Evolutionary conservation across 352 stramenopile species (phyloP).

Genomic region (Hyaloperonospora brassicae): DNA sequence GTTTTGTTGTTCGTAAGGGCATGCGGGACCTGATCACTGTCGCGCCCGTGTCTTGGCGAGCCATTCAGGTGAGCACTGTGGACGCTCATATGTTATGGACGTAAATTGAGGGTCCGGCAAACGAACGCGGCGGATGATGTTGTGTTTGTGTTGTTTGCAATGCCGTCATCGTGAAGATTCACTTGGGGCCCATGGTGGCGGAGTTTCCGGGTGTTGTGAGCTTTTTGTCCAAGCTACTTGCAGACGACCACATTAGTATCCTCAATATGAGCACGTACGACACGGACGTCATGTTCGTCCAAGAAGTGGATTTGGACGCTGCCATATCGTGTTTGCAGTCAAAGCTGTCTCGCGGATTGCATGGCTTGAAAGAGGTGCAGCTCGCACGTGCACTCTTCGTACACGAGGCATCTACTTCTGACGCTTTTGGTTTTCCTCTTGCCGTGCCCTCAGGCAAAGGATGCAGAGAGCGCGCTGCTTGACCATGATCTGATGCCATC

Average conservation of each 20-base stretch:
- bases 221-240: slow-evolving; percentile 78
- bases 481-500: slow-evolving; percentile 19
- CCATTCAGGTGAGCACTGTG: slow-evolving; percentile 46
- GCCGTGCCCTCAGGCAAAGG: slow-evolving; percentile 33
- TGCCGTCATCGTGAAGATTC: slow-evolving; percentile 40
- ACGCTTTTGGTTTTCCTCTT: too few relatives aligned
- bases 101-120: too few relatives aligned
- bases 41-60: slow-evolving; percentile 66
- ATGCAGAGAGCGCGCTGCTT: slow-evolving; percentile 37
- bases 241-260: slow-evolving; percentile 81
- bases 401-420: too few relatives aligned
- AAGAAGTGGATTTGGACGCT: slow-evolving; percentile 55
- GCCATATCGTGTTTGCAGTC: slow-evolving; percentile 66
- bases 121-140: too few relatives aligned
- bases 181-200: slow-evolving; percentile 77
- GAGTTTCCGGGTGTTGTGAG: slow-evolving; percentile 81
- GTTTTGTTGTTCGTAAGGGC: slow-evolving; percentile 26
- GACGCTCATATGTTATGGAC: too few relatives aligned
- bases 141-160: background rate
- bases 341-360: slow-evolving; percentile 69
- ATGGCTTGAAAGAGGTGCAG: slow-evolving; percentile 70
- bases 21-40: slow-evolving; percentile 61
- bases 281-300: slow-evolving; percentile 84
- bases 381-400: background rate
- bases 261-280: slow-evolving; percentile 89